A percentile compares a stretch with the other conserved stretches of the same genome.
These are phyloP conservation scores for Rhizoclosmatium sp. DNA, from an alignment of 192 early-diverging fungal genomes.

Conservation along the genomic window DNA sequence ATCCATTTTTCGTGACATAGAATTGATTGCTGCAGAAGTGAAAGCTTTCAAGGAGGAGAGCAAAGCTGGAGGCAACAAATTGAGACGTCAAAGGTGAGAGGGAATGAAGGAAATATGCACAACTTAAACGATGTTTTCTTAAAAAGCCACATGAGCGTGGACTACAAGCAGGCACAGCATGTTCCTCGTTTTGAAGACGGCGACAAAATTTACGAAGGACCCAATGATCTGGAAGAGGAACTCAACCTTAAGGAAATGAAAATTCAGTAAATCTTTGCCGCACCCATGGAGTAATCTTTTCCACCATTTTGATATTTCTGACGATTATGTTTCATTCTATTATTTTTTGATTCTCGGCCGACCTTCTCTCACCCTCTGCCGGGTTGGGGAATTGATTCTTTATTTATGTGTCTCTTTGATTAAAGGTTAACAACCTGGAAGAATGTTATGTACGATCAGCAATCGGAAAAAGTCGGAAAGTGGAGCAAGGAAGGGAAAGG, in stretches of 20 bases:
- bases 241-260: slow-evolving; percentile 36
- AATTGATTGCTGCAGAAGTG: slow-evolving; percentile 58
- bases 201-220: slow-evolving; percentile 33
- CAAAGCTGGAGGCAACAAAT: slow-evolving; percentile 3
- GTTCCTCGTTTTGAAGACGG: slow-evolving; percentile 27
- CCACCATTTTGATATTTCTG: not conserved
- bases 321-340: not conserved
- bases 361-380: not conserved
- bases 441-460: not conserved
- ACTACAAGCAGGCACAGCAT: slow-evolving; percentile 31
- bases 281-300: not conserved
- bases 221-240: slow-evolving; percentile 39
- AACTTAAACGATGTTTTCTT: not conserved
- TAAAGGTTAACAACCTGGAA: not conserved
- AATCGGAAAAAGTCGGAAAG: too few species aligned
- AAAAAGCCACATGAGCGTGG: slow-evolving; percentile 34
- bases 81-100: slow-evolving; percentile 14
- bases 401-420: not conserved
- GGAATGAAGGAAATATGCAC: not conserved
- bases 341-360: not conserved
- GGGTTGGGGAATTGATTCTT: not conserved
- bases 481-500: too few species aligned
- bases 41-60: slow-evolving; percentile 37
- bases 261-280: not conserved
- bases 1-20: slow-evolving; percentile 26